Percentiles rank a stretch among this genome's conserved stretches.
These are phyloP conservation scores for Oemleria cerasiformis DNA, from an alignment of 306 rosid genomes.

Conservation along the genomic window DNA sequence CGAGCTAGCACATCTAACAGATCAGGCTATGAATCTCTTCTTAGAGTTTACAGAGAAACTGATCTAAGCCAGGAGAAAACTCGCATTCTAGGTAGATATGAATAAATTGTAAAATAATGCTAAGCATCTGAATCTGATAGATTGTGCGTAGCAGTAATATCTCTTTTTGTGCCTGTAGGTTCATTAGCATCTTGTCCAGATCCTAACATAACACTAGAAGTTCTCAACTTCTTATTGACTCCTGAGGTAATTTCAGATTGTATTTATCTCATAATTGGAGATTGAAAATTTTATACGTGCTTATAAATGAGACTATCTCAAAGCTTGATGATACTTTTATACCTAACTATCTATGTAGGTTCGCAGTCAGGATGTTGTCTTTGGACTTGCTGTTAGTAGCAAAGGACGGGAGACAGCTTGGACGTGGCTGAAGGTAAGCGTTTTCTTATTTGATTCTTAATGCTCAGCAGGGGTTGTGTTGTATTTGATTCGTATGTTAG, in stretches of 20 bases:
- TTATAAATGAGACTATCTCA: conserved; percentile 7
- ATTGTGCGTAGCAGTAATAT: not conserved
- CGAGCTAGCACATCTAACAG: conserved; percentile 51
- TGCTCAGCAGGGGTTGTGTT: not conserved
- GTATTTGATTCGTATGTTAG: not conserved
- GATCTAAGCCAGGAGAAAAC: conserved; percentile 91
- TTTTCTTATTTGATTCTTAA: no score
- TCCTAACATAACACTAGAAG: conserved; percentile 43
- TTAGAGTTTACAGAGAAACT: conserved; percentile 75
- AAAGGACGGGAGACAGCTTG: conserved; percentile 86
- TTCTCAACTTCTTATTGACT: conserved; percentile 43
- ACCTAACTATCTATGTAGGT: conserved; percentile 40
- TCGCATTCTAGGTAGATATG: conserved; percentile 66
- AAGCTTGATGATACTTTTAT: conserved; percentile 28
- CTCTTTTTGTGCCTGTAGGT: conserved; percentile 24
- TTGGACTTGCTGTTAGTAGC: conserved; percentile 52
- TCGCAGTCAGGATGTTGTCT: conserved; percentile 80
- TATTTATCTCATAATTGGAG: conserved; percentile 12
- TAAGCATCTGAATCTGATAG: not conserved
- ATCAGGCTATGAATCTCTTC: conserved; percentile 65
- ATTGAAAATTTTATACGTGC: not conserved
- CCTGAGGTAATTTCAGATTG: conserved; percentile 30
- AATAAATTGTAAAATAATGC: not conserved
- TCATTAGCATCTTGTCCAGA: conserved; percentile 43
- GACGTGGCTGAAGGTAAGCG: conserved; percentile 75